Percentiles rank a stretch among this genome's conserved stretches.
Conservation (phyloP, 495 filamentous ascomycete genomes). For the Filosporella fistucella region DNA sequence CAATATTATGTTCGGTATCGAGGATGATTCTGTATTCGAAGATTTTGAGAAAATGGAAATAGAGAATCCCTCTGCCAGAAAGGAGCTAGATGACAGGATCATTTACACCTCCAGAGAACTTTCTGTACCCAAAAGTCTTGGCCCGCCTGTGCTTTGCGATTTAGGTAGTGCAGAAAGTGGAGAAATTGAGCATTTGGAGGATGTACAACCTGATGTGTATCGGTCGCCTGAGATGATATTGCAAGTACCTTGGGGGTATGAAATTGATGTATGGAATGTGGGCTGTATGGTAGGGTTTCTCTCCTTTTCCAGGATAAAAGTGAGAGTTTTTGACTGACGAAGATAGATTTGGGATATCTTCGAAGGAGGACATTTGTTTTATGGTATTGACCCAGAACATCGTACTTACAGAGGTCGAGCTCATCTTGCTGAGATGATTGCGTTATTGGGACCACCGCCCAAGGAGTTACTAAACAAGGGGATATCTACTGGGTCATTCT, state of each 20-base stretch:
- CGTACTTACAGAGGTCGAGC: constrained; percentile 24
- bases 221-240: constrained; percentile 45
- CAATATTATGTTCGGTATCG: constrained; percentile 17
- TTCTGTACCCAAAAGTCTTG: constrained; percentile 1
- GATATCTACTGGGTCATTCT: constrained; percentile 19
- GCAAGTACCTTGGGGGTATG: constrained; percentile 35
- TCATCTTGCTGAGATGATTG: constrained; percentile 33
- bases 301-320: no score
- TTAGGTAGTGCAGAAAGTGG: constrained; percentile 39
- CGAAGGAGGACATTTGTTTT: constrained; percentile 25
- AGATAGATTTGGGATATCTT: constrained; percentile 33
- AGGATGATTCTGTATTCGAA: constrained; percentile 14
- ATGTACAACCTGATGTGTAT: constrained; percentile 34
- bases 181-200: constrained; percentile 19
- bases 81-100: constrained; percentile 4
- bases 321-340: no score
- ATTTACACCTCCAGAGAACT: constrained; percentile 13
- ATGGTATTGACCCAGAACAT: constrained; percentile 19
- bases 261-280: constrained; percentile 47
- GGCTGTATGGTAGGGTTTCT: constrained; percentile 42
- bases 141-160: constrained; percentile 34
- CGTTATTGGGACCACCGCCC: constrained; percentile 34
- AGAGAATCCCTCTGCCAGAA: constrained; percentile 12
- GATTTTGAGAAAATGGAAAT: constrained; percentile 14
- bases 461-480: constrained; percentile 19